Base-by-base conservation (phyloP, 495 filamentous ascomycete genomes). In the Aspergillus sparsus region DNA sequence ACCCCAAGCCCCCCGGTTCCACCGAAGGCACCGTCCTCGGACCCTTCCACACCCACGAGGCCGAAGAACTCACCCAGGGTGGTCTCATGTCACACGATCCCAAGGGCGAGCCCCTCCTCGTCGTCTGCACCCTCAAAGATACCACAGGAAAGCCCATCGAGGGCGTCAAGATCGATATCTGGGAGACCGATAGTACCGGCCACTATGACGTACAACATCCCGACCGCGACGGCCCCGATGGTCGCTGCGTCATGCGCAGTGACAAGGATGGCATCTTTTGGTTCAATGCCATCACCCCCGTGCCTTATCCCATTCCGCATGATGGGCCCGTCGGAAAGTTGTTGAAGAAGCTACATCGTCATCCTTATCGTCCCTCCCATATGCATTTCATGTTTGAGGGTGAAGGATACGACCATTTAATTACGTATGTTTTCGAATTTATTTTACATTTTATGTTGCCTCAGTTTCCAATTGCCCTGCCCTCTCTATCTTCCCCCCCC, bases 331-430 rank as follows among this genome's bases (percentile, higher is more conserved):
- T 96, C 7, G 93, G 93, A 0, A 83, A 84, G 76, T 76, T 97
- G 68, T 76, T 97, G 72, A 77, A 77, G 74, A 75, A 73, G 73
- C 67, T 97, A 70, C 80, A 82, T 31, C 78, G 93, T 33, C 93
- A 96, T 77, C 84, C 87, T 60, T 96, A 85, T 76, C 76, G 93
- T 41, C 93, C 93, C 31, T 86, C 87, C 47, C 92, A 97, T 78
- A 87, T 97, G 81, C 93, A 97, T 76, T 97, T 96, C 68, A 94
- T 96, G 90, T 95, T 97, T 74, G 83, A 88, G 71, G 95, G 92
- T 79, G 76, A 80, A 73, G 91, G 87, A 0, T 96, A 87, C 71
- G 91, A 96, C 73, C 82, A 89, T 67, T 77, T 97, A 64, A 85
- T 97, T 65, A 97, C 93, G 88, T 92, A 73, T 61, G 86, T 83